phyloP scores from a whole-genome alignment of 441 rosid genomes.

The Erodium texanum region DNA sequence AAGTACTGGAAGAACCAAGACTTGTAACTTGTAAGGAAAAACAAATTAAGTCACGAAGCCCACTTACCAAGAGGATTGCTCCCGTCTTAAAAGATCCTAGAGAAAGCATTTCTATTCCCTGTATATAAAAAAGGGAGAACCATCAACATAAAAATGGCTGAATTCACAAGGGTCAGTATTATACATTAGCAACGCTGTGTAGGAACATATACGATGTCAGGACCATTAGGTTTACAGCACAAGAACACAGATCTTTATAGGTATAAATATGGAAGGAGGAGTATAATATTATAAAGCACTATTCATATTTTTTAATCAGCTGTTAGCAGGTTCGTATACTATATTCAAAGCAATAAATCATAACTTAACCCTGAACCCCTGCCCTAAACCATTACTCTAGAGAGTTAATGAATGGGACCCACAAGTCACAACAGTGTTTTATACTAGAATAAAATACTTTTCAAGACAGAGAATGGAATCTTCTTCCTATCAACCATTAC shows the following conservation, averaged over 20 bases:
- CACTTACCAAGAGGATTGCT: constrained; percentile 81
- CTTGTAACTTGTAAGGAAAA: neutral
- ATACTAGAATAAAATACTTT: no score
- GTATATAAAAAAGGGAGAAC: constrained; percentile 15
- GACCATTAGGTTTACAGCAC: neutral
- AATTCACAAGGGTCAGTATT: neutral
- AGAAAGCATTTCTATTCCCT: constrained; percentile 99
- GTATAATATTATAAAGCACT: neutral
- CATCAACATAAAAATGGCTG: constrained; percentile 1
- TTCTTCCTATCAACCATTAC: neutral
- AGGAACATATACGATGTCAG: neutral
- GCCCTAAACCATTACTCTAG: no score
- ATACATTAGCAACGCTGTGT: neutral
- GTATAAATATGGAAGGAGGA: neutral
- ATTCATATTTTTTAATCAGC: no score
- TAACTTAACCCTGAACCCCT: no score
- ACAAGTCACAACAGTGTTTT: no score
- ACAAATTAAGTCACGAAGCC: neutral
- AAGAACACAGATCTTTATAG: neutral
- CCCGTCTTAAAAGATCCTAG: constrained; percentile 98
- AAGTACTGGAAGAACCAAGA: neutral
- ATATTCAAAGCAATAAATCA: no score
- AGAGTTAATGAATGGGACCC: no score
- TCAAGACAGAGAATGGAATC: no score
- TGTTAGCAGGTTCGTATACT: no score